A percentile compares a stretch with the other conserved stretches of the same genome.
Conservation (phyloP, 306 rosid genomes). For the Ammopiptanthus mongolicus region DNA sequence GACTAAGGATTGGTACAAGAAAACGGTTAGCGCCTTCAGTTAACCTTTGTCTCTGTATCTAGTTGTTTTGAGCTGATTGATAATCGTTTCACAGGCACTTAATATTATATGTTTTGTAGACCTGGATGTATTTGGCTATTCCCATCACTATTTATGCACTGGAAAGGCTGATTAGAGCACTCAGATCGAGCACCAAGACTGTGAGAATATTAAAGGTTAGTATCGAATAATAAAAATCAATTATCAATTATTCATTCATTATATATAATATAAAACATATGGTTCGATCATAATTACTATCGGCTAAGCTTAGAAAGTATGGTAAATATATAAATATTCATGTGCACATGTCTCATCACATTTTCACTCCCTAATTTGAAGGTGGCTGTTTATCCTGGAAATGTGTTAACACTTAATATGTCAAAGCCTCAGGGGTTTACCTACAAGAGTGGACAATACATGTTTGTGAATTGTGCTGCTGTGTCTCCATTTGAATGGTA, state of each 20-base stretch:
- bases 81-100: neutral
- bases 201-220: slow-evolving; percentile 39
- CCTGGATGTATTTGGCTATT: slow-evolving; percentile 56
- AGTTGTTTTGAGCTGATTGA: slow-evolving; percentile 4
- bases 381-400: slow-evolving; percentile 65
- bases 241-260: neutral
- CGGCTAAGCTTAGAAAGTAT: neutral
- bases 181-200: slow-evolving; percentile 43
- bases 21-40: slow-evolving; percentile 50
- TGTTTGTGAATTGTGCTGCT: slow-evolving; percentile 52
- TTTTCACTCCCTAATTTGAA: slow-evolving; percentile 28
- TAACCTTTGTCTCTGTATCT: neutral
- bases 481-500: slow-evolving; percentile 66
- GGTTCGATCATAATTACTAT: neutral
- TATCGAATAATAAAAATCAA: neutral
- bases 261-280: neutral
- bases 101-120: slow-evolving; percentile 21
- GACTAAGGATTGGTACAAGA: slow-evolving; percentile 51
- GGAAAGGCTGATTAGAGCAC: slow-evolving; percentile 42
- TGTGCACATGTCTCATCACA: neutral
- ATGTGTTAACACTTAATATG: slow-evolving; percentile 53
- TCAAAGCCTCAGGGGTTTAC: slow-evolving; percentile 55
- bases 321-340: neutral
- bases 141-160: slow-evolving; percentile 39
- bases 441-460: slow-evolving; percentile 66